Evolutionary conservation across 192 early-diverging fungal species (phyloP).

Genomic region (Gaertneriomyces sp.): DNA sequence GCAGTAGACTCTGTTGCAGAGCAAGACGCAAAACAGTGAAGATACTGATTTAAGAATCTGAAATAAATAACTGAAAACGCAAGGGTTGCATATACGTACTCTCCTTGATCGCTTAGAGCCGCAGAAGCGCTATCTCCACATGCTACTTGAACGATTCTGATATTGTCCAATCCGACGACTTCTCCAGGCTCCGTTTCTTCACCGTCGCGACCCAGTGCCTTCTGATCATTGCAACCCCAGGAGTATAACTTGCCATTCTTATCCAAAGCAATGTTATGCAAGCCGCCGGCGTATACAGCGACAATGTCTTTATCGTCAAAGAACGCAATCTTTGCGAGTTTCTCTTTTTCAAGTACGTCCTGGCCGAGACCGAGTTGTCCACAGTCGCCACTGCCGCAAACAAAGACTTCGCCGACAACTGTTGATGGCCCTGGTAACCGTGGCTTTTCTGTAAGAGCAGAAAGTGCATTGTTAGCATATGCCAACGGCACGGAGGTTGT

Average conservation of each 20-base stretch:
- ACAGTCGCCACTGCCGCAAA: slow-evolving; percentile 85
- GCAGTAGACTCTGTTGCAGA: slow-evolving; percentile 60
- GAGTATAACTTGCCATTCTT: slow-evolving; percentile 77
- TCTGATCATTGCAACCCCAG: slow-evolving; percentile 97
- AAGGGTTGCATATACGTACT: slow-evolving; percentile 28
- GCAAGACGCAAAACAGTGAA: neutral
- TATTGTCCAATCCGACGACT: slow-evolving; percentile 69
- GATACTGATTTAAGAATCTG: slow-evolving; percentile 3
- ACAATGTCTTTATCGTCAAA: slow-evolving; percentile 73
- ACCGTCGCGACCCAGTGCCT: slow-evolving; percentile 68
- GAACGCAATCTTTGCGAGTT: slow-evolving; percentile 61
- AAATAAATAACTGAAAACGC: neutral
- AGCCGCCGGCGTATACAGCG: slow-evolving; percentile 76
- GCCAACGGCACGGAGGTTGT: no score
- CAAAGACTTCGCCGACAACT: slow-evolving; percentile 63
- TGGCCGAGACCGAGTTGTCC: slow-evolving; percentile 90
- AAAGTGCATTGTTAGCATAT: no score
- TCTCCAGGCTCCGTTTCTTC: slow-evolving; percentile 65
- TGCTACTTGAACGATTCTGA: slow-evolving; percentile 69
- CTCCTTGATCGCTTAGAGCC: slow-evolving; percentile 71
- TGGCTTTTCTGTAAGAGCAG: no score
- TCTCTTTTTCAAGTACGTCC: slow-evolving; percentile 71
- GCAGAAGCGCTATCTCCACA: slow-evolving; percentile 83
- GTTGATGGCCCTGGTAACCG: slow-evolving; percentile 12
- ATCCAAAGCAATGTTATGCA: slow-evolving; percentile 80